phyloP scores from a whole-genome alignment of 2,329 filamentous ascomycete species.

The Phialophora verrucosa region DNA sequence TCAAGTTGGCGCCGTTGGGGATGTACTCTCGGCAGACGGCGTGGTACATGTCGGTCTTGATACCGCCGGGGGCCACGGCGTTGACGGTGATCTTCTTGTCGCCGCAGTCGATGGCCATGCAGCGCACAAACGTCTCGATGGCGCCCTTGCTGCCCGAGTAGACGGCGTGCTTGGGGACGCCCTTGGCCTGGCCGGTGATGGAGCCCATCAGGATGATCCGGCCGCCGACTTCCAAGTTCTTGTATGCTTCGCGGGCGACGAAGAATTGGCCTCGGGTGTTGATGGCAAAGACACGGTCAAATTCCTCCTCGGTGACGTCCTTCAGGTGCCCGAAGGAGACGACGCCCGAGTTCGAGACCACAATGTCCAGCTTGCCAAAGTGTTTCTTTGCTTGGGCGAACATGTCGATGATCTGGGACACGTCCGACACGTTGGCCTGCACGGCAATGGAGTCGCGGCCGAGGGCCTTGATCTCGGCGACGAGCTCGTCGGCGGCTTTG shows the following conservation, averaged over 20 bases:
- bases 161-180: conserved; percentile 72
- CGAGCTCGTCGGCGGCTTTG: conserved; percentile 68
- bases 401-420: conserved; percentile 66
- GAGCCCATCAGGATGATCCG: conserved; percentile 74
- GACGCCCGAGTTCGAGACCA: conserved; percentile 61
- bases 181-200: conserved; percentile 70
- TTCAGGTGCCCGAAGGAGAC: conserved; percentile 72
- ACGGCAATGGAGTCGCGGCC: conserved; percentile 68
- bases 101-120: conserved; percentile 72
- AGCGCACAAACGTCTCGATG: conserved; percentile 77
- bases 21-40: conserved; percentile 48
- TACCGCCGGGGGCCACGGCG: conserved; percentile 69
- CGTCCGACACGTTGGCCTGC: conserved; percentile 71
- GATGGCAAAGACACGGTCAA: conserved; percentile 71
- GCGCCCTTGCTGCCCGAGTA: conserved; percentile 79
- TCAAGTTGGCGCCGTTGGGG: conserved; percentile 45
- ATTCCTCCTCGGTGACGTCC: conserved; percentile 72
- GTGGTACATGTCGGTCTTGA: conserved; percentile 73
- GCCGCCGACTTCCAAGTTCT: conserved; percentile 71
- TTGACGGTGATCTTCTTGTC: conserved; percentile 72
- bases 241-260: conserved; percentile 75
- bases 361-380: conserved; percentile 72
- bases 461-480: conserved; percentile 67
- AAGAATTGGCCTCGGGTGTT: conserved; percentile 77
- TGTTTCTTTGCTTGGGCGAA: conserved; percentile 67